A percentile compares a stretch with the other conserved stretches of the same genome.
phyloP scores from a whole-genome alignment of 345 rosid genomes.

The rapeseed (Brassica napus) region Da-Ae NC_063434.1:9301501-9302000 shows the following conservation, averaged over 20 bases:
- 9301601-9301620: slow-evolving; percentile 71
- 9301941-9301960: slow-evolving; percentile 5
- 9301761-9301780: neutral
- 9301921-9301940: neutral
- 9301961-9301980: slow-evolving; percentile 80
- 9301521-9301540: slow-evolving; percentile 99
- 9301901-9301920: neutral
- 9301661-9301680: slow-evolving; percentile 44
- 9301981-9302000: slow-evolving; percentile 68
- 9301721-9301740: neutral
- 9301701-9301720: neutral
- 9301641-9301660: slow-evolving; percentile 85
- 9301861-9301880: neutral
- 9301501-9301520: slow-evolving; percentile 50
- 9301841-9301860: neutral
- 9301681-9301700: neutral
- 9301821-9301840: neutral
- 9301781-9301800: neutral
- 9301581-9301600: slow-evolving; percentile 67
- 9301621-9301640: slow-evolving; percentile 73
- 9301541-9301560: slow-evolving; percentile 75
- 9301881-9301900: neutral
- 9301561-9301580: slow-evolving; percentile 91
- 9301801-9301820: neutral
- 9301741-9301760: neutral